Percentiles rank a stretch among this genome's conserved stretches.
These are phyloP conservation scores for Niebla homalea DNA, from an alignment of 495 filamentous ascomycete genomes.

Conservation along the genomic window DNA sequence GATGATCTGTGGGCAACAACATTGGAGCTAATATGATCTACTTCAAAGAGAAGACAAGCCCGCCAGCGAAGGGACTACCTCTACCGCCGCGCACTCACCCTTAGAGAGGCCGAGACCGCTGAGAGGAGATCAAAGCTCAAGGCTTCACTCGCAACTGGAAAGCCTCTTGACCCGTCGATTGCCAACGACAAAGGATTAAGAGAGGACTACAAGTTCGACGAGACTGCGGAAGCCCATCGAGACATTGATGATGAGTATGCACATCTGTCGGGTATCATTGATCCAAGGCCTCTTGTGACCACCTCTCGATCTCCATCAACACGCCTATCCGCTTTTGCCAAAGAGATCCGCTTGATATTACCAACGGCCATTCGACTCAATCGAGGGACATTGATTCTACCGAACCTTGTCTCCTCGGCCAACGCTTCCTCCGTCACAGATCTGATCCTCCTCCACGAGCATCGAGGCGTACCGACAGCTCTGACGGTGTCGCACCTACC, in stretches of 20 bases:
- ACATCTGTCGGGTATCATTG: conserved; percentile 68
- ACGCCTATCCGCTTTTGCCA: conserved; percentile 77
- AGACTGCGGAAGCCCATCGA: conserved; percentile 54
- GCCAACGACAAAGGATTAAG: conserved; percentile 79
- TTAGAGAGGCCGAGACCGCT: conserved; percentile 83
- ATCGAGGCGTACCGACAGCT: conserved; percentile 84
- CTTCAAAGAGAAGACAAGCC: conserved; percentile 45
- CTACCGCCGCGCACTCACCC: conserved; percentile 64
- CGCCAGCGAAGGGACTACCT: conserved; percentile 89
- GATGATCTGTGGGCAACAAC: too few relatives aligned
- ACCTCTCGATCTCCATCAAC: conserved; percentile 81
- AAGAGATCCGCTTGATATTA: conserved; percentile 83
- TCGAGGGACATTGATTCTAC: conserved; percentile 76
- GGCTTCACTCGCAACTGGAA: conserved; percentile 68
- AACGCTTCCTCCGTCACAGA: conserved; percentile 68
- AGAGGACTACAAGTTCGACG: conserved; percentile 88
- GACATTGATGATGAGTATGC: conserved; percentile 89
- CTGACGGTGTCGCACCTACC: conserved; percentile 84
- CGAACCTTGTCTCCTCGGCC: conserved; percentile 69
- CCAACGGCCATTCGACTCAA: conserved; percentile 86
- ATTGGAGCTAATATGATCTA: not conserved
- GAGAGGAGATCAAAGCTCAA: conserved; percentile 82
- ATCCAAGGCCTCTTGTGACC: conserved; percentile 81
- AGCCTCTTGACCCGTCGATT: conserved; percentile 74
- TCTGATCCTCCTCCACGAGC: conserved; percentile 81